Evolutionary conservation across 345 rosid species (phyloP).

Genomic region (Ceriops zippeliana): DNA sequence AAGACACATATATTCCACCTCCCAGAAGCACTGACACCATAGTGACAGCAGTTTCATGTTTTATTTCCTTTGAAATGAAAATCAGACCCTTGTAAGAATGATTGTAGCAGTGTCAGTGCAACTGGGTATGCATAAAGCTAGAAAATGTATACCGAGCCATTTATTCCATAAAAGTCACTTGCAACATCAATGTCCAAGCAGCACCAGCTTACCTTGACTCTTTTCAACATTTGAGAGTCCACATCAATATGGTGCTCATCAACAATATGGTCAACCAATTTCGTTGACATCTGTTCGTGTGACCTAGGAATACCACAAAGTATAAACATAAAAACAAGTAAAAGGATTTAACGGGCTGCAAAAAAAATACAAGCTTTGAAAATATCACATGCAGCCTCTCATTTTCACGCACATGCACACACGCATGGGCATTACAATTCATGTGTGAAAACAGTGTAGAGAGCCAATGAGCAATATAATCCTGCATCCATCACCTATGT

Average conservation of each 20-base stretch:
- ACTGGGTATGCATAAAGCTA: not conserved
- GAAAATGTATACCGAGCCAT: not conserved
- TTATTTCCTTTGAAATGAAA: too few relatives aligned
- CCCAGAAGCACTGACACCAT: too few relatives aligned
- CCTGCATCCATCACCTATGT: too few relatives aligned
- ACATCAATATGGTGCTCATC: constrained; percentile 79
- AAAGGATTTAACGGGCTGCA: not conserved
- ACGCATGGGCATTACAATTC: too few relatives aligned
- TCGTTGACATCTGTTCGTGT: constrained; percentile 81
- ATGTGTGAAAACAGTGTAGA: too few relatives aligned
- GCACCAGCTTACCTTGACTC: constrained; percentile 57
- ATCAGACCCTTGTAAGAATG: too few relatives aligned
- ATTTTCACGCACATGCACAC: too few relatives aligned
- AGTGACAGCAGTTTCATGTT: too few relatives aligned
- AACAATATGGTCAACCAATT: constrained; percentile 73
- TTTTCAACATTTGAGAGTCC: constrained; percentile 71
- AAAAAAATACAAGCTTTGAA: constrained; percentile 3
- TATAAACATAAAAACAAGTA: constrained; percentile 1
- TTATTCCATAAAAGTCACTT: not conserved
- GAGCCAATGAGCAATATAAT: too few relatives aligned
- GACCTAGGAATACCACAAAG: constrained; percentile 45
- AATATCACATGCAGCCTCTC: not conserved
- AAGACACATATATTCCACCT: too few relatives aligned
- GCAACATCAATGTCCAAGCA: constrained; percentile 1
- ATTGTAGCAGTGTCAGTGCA: not conserved